Conservation (phyloP, 2,329 filamentous ascomycete genomes). For the Periconia sp. region DNA sequence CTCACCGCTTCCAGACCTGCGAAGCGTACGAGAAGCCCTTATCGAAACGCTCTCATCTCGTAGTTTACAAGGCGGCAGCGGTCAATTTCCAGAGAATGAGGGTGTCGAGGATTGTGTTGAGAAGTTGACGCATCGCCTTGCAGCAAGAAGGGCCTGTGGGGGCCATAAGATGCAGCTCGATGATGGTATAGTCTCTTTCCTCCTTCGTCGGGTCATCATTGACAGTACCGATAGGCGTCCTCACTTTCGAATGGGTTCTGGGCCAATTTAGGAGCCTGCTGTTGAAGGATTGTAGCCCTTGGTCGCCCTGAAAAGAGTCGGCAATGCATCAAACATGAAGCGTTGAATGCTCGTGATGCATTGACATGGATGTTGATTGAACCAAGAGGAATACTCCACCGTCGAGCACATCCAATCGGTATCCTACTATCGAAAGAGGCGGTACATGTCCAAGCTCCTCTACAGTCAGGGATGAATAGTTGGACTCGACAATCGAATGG, state of each 20-base stretch:
- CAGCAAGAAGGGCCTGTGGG: not conserved
- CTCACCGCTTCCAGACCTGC: not conserved
- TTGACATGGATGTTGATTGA: no score
- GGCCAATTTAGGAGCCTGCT: no score
- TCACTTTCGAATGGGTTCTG: no score
- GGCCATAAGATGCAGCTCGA: slow-evolving; percentile 1
- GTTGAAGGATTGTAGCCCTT: not conserved
- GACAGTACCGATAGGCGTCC: not conserved
- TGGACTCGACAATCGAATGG: no score
- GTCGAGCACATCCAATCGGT: no score
- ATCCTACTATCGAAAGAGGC: no score
- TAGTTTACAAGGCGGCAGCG: not conserved
- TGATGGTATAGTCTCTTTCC: not conserved
- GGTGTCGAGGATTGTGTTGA: not conserved
- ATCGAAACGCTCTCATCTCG: not conserved
- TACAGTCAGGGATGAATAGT: no score
- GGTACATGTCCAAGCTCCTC: no score
- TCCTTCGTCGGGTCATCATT: not conserved
- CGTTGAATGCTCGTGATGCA: not conserved
- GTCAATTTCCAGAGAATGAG: not conserved
- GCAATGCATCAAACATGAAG: not conserved
- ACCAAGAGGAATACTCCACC: no score
- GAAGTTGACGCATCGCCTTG: not conserved
- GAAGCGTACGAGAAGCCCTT: not conserved
- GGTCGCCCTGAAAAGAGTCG: not conserved